These are phyloP conservation scores for Aspergillus sclerotiicarbonarius DNA, from an alignment of 495 filamentous ascomycete species.

Conservation along the genomic window DNA sequence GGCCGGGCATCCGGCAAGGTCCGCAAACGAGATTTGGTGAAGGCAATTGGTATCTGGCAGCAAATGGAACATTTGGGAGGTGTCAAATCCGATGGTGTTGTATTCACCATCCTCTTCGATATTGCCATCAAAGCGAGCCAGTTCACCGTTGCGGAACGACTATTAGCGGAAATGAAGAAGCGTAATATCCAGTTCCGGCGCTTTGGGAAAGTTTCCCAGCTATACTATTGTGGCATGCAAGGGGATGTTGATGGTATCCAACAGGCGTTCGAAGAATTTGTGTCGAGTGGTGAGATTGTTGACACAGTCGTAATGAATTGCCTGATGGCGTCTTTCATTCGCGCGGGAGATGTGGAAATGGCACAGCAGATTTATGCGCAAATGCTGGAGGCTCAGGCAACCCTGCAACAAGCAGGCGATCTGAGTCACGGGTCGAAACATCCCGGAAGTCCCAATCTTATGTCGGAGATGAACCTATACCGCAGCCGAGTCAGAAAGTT, in stretches of 20 bases:
- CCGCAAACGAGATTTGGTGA: slow-evolving; percentile 61
- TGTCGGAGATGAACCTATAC: slow-evolving; percentile 31
- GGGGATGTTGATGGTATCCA: slow-evolving; percentile 67
- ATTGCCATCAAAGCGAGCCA: slow-evolving; percentile 81
- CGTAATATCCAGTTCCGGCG: slow-evolving; percentile 66
- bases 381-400: slow-evolving; percentile 60
- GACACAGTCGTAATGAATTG: slow-evolving; percentile 86
- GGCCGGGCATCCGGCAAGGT: slow-evolving; percentile 65
- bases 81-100: slow-evolving; percentile 62
- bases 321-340: slow-evolving; percentile 74
- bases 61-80: slow-evolving; percentile 78
- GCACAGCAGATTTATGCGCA: slow-evolving; percentile 77
- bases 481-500: slow-evolving; percentile 30
- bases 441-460: slow-evolving; percentile 21
- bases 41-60: slow-evolving; percentile 78
- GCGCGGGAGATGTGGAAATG: slow-evolving; percentile 64
- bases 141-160: slow-evolving; percentile 75
- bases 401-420: slow-evolving; percentile 21
- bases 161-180: slow-evolving; percentile 73
- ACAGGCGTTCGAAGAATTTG: slow-evolving; percentile 69
- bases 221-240: slow-evolving; percentile 77
- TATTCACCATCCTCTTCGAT: slow-evolving; percentile 91
- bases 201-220: slow-evolving; percentile 71
- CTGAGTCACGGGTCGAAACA: slow-evolving; percentile 11
- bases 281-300: slow-evolving; percentile 78